Conservation (phyloP, 2,329 filamentous ascomycete genomes). For the Diplodia scrobiculata region DNA sequence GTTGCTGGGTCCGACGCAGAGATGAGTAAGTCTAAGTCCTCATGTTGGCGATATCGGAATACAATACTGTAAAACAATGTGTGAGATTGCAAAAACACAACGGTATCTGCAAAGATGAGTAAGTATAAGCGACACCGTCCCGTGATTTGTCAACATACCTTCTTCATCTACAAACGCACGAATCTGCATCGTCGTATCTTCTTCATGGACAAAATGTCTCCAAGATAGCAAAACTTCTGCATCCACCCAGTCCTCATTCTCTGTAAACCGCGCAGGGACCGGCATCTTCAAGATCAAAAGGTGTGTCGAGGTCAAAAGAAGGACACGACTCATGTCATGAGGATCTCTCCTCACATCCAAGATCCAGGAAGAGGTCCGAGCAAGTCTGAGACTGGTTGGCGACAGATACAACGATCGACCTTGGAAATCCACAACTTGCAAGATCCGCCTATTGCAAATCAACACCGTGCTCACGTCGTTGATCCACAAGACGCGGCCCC, state of each 20-base stretch:
- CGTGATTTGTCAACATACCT: conserved; percentile 34
- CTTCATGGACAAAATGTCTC: conserved; percentile 57
- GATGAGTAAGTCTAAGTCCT: conserved; percentile 14
- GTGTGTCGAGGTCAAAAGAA: conserved; percentile 60
- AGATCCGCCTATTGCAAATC: conserved; percentile 54
- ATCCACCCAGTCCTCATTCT: conserved; percentile 31
- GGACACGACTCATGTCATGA: conserved; percentile 53
- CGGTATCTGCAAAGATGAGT: conserved; percentile 33
- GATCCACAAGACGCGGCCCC: conserved; percentile 55
- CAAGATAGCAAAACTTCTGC: conserved; percentile 50
- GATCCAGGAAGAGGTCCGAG: conserved; percentile 52
- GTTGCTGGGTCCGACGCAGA: conserved; percentile 37
- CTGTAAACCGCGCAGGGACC: conserved; percentile 35
- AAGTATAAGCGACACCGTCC: background rate
- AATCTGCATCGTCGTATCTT: conserved; percentile 56
- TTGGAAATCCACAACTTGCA: conserved; percentile 44
- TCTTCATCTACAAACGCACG: conserved; percentile 37
- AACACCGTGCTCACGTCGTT: conserved; percentile 53
- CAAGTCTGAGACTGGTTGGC: conserved; percentile 36
- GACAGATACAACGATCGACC: conserved; percentile 33
- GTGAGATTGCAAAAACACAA: conserved; percentile 41
- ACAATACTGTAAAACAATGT: conserved; percentile 39
- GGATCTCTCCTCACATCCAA: conserved; percentile 59
- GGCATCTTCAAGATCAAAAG: conserved; percentile 55
- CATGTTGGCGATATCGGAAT: conserved; percentile 36